Evolutionary conservation across 2,329 filamentous ascomycete species (phyloP).

Genomic region (Talaromyces sp.): DNA sequence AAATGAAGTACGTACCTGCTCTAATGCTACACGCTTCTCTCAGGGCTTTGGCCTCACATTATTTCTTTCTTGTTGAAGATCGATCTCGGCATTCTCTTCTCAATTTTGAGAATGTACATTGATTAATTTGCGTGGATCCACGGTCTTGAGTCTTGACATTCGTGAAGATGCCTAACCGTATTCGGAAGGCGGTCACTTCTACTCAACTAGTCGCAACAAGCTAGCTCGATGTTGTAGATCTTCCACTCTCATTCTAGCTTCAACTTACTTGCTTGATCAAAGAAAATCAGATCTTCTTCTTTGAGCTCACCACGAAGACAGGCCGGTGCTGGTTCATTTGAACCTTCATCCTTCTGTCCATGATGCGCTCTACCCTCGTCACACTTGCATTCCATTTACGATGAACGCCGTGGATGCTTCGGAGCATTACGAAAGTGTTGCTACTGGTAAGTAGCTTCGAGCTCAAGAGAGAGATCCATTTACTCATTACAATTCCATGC

Average conservation of each 20-base stretch:
- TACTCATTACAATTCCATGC: not conserved
- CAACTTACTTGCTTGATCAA: not conserved
- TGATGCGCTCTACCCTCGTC: conserved; percentile 16
- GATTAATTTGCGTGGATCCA: too few relatives aligned
- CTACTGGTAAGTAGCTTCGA: conserved; percentile 39
- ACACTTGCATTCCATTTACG: conserved; percentile 23
- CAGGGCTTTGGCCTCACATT: not conserved
- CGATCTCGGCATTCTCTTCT: not conserved
- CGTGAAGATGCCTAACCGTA: not conserved
- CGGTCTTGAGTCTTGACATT: not conserved
- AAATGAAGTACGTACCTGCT: not conserved
- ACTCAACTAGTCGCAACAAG: not conserved
- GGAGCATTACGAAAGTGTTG: conserved; percentile 50
- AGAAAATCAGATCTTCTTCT: not conserved
- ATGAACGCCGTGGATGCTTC: conserved; percentile 66
- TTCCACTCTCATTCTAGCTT: not conserved
- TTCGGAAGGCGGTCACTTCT: not conserved
- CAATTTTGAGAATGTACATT: not conserved
- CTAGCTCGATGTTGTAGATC: not conserved
- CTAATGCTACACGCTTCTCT: not conserved
- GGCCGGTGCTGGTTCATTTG: conserved; percentile 19
- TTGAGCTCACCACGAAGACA: conserved; percentile 7
- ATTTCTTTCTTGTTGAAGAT: not conserved
- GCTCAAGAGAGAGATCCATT: not conserved
- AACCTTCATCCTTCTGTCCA: conserved; percentile 18